Conservation (phyloP, 371 early-diverging fungal genomes). For the Mucor irregularis region DNA sequence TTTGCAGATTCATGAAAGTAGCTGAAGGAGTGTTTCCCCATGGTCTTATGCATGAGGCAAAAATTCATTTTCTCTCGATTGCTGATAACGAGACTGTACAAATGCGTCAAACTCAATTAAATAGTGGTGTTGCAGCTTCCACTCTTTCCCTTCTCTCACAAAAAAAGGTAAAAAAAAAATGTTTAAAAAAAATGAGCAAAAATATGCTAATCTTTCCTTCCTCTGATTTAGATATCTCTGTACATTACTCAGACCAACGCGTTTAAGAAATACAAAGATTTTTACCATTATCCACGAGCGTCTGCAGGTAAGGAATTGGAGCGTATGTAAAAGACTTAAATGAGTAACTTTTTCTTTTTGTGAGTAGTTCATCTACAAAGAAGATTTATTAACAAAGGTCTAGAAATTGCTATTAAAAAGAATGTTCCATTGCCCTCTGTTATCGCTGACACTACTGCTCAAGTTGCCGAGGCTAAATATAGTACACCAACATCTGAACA, state of each 20-base stretch:
- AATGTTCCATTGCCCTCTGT: too few species aligned
- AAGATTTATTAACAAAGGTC: too few species aligned
- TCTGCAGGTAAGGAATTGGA: constrained; percentile 11
- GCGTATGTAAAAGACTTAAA: too few species aligned
- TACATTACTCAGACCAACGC: background rate
- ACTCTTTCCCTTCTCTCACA: constrained; percentile 12
- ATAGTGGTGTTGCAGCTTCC: constrained; percentile 1
- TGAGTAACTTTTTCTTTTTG: too few species aligned
- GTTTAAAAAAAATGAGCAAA: background rate
- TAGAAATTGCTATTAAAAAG: too few species aligned
- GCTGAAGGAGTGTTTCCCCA: constrained; percentile 11
- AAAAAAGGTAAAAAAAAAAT: constrained; percentile 9
- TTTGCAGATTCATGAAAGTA: constrained; percentile 7
- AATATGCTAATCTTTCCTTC: background rate
- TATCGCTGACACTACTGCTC: too few species aligned
- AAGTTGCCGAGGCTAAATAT: too few species aligned
- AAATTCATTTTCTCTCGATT: background rate
- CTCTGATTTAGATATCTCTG: constrained; percentile 9
- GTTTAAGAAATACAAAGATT: constrained; percentile 2
- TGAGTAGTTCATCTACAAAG: too few species aligned
- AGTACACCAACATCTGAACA: too few species aligned
- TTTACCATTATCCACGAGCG: constrained; percentile 2
- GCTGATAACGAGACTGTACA: background rate
- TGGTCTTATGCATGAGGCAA: constrained; percentile 4
- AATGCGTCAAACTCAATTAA: background rate